Evolutionary conservation across 1,284 basidiomycete species (phyloP), one percentile per base, ranked within the genome.

Genomic region (Porodaedalea pini): DNA sequence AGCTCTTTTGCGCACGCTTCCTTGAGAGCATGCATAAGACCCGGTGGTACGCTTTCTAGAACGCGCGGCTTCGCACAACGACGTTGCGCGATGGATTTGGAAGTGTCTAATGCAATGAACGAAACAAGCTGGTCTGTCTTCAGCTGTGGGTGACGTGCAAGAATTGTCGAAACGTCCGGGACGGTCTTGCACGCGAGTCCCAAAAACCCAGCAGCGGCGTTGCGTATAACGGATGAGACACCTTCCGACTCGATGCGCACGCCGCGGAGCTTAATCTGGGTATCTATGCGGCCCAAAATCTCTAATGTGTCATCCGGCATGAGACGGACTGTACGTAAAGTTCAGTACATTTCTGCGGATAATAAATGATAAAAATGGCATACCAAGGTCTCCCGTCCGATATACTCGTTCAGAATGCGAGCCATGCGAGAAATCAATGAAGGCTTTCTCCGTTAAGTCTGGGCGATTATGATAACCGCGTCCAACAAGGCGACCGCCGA

Each of bases 191-290:
- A 44, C n/a, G 61, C 64, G n/a, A 71, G 55, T 21, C 61, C 63
- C 2, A 71, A 62, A 41, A 68, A 63, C 4, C 17, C 23, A 15
- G 50, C 44, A 4, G 68, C 68, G 10, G 74, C 69, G 32, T 69
- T 71, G 50, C 75, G 73, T 37, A 81, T 65, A 47, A 80, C 73
- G 34, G 78, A 70, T 8, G 78, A 79, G 23, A 81, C 74, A 4
- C 79, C 79, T 62, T 80, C 80, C 1, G 74, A 73, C 63, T 82
- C 80, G 27, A 81, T 80, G 10, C 80, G 74, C 29, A 81, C 78
- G 25, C 80, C 79, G 39, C 77, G 72, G 36, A 81, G 67, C 67
- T 82, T 82, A 65, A 81, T 76, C 61, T 82, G 81, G 15, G 75
- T 76, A 61, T 82, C 81, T 43, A 79, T 78, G 21, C 80, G 74